Base-by-base conservation (phyloP, 2,329 filamentous ascomycete species). In the Paraconiothyrium brasiliense region DNA sequence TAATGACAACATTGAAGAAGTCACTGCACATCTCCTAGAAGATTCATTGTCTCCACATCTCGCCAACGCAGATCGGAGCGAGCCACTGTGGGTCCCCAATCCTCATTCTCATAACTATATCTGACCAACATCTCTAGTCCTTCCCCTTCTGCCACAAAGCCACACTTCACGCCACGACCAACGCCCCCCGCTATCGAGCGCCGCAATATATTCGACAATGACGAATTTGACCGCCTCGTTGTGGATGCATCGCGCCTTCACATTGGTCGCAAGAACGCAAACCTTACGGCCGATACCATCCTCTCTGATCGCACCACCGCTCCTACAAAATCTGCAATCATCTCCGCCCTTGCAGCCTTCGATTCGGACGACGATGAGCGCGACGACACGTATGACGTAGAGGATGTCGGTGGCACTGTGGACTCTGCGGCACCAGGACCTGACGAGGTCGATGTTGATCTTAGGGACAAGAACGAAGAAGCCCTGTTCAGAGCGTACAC, bases 311-410 rank as follows among this genome's bases (percentile, higher is more conserved):
- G 86, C 54, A 84, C 86, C 66, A 81, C 81, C 1, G 88, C 89
- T 3, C 87, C 90, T 1, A 89, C 89, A 70, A 97, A 96, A 80
- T 92, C 93, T 0, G 90, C 93, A 11, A 97, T 97, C 69, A 82
- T 97, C 27, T 92, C 94, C 3, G 94, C 94, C 0, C 86, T 98
- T 2, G 92, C 93, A 16, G 86, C 90, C 0, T 97, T 98, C 68
- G 94, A 98, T 79, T 90, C 90, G 0, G 94, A 98, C 70, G 95
- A 98, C 68, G 95, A 99, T 76, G 95, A 99, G 80, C 88, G 93
- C 39, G 95, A 99, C 77, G 95, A 99, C 76, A 98, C 94, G 0
- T 99, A 99, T 75, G 95, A 99, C 71, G 88, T 90, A 1, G 92
- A 89, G 54, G 95, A 98, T 73, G 93, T 98, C 2, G 95, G 95